phyloP scores from a whole-genome alignment of 1,284 basidiomycete genomes.

The Leccinum pachyderme region DNA sequence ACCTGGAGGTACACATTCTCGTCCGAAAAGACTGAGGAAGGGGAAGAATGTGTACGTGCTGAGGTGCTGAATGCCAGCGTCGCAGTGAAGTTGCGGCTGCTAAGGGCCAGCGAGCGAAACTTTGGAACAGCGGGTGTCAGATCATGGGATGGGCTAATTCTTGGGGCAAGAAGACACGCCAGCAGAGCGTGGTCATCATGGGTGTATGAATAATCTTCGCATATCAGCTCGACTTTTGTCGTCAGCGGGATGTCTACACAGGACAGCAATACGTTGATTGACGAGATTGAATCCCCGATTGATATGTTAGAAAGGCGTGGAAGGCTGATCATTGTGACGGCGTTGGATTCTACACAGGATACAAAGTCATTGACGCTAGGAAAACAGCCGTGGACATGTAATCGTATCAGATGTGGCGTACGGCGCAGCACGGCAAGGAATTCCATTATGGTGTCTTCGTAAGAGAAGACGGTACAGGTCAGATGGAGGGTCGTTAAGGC shows the following conservation, averaged over 20 bases:
- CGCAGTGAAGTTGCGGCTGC: neutral
- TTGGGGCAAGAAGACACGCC: neutral
- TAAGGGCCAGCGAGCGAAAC: neutral
- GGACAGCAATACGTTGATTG: neutral
- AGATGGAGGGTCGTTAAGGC: neutral
- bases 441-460: neutral
- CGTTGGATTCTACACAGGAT: neutral
- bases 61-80: neutral
- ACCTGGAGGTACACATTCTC: neutral
- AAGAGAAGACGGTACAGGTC: neutral
- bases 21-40: neutral
- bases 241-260: neutral
- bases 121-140: neutral
- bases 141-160: neutral
- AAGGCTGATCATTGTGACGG: neutral
- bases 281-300: neutral
- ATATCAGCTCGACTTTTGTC: neutral
- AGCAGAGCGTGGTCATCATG: neutral
- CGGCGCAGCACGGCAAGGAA: neutral
- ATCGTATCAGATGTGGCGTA: neutral
- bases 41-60: neutral
- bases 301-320: neutral
- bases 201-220: no score
- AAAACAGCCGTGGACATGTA: neutral
- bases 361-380: neutral